Evolutionary conservation across 169 alveolate genomes (phyloP).

Genomic region (Toxoplasma gondii): DNA sequence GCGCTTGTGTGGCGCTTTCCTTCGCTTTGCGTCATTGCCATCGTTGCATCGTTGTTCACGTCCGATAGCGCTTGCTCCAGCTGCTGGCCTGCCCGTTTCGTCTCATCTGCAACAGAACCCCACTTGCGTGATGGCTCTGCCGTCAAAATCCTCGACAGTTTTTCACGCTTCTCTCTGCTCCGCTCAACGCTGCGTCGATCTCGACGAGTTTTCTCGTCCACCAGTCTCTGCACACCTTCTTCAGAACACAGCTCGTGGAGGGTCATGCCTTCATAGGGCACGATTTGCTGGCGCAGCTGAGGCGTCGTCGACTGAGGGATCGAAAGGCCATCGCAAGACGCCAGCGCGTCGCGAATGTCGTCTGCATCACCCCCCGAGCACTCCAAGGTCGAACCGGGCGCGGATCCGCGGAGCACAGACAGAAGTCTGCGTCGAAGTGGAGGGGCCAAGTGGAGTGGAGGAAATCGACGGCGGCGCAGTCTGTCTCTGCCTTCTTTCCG

Average conservation of each 20-base stretch:
- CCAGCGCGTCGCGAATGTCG: neutral
- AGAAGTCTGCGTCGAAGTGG: neutral
- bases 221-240: slow-evolving; percentile 18
- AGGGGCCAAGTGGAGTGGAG: neutral
- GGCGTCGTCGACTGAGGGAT: neutral
- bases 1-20: too few relatives aligned
- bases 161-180: neutral
- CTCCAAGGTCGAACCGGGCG: neutral
- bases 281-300: neutral
- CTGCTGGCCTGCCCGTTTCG: neutral
- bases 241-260: neutral
- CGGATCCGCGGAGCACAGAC: neutral
- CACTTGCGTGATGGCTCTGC: neutral
- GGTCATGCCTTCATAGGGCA: slow-evolving; percentile 5
- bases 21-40: neutral
- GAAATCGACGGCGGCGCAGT: neutral
- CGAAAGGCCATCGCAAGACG: neutral
- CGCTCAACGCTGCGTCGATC: neutral
- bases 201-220: neutral
- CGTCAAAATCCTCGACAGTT: neutral
- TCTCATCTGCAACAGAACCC: neutral
- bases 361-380: neutral
- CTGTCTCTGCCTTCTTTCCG: neutral
- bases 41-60: neutral
- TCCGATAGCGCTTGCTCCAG: neutral